Evolutionary conservation across 2,329 filamentous ascomycete species (phyloP).

Genomic region (Verticillium albo-atrum): DNA sequence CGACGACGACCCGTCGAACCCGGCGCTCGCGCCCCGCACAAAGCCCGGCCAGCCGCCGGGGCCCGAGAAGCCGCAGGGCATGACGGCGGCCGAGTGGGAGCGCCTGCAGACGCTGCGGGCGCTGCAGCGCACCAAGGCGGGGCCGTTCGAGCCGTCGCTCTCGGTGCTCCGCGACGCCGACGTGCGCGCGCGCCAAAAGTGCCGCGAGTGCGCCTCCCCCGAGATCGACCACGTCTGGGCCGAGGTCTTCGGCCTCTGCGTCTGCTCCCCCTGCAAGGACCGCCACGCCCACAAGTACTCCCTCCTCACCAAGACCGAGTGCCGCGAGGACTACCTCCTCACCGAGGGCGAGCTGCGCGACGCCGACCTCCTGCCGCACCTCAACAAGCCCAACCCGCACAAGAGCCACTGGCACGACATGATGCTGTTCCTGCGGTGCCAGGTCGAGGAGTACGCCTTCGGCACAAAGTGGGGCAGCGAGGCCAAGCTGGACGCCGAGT

Average conservation of each 20-base stretch:
- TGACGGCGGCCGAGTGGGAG: conserved; percentile 93
- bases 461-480: conserved; percentile 85
- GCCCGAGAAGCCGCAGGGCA: conserved; percentile 73
- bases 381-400: conserved; percentile 89
- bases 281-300: conserved; percentile 89
- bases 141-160: conserved; percentile 86
- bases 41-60: conserved; percentile 32
- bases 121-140: conserved; percentile 68
- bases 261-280: conserved; percentile 86
- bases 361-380: conserved; percentile 76
- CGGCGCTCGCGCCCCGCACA: conserved; percentile 52
- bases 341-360: conserved; percentile 91
- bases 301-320: conserved; percentile 94
- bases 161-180: conserved; percentile 65
- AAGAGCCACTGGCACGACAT: conserved; percentile 97
- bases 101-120: conserved; percentile 69
- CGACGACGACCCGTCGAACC: conserved; percentile 88
- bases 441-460: conserved; percentile 93
- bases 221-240: conserved; percentile 97
- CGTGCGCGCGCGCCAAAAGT: conserved; percentile 63
- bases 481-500: conserved; percentile 84
- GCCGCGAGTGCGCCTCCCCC: conserved; percentile 73
- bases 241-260: conserved; percentile 69
- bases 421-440: conserved; percentile 92
- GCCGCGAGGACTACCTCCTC: conserved; percentile 87